Conservation (phyloP, 1,284 basidiomycete species). For the Ustilago curta region DNA sequence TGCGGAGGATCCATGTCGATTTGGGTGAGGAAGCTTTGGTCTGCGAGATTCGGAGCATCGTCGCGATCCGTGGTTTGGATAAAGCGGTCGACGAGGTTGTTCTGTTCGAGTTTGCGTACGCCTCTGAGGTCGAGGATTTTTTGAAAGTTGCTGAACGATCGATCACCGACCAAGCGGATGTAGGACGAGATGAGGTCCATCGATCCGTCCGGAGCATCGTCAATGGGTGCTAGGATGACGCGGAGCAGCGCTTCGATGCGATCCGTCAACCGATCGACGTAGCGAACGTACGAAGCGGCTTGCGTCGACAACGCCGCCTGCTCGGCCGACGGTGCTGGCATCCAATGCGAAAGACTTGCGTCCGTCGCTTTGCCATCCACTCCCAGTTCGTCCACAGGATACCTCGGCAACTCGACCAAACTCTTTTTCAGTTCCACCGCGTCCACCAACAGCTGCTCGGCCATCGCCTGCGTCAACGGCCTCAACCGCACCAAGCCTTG, state of each 20-base stretch:
- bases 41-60: conserved; percentile 22
- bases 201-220: conserved; percentile 6
- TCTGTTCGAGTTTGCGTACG: conserved; percentile 83
- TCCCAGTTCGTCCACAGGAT: conserved; percentile 44
- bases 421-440: conserved; percentile 47
- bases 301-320: conserved; percentile 39
- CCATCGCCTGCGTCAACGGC: conserved; percentile 51
- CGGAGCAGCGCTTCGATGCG: conserved; percentile 56
- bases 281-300: conserved; percentile 54
- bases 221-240: conserved; percentile 49
- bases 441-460: conserved; percentile 60
- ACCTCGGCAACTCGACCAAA: conserved; percentile 61
- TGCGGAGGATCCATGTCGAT: conserved; percentile 85
- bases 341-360: conserved; percentile 38
- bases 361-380: conserved; percentile 26
- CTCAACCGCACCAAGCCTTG: conserved; percentile 57
- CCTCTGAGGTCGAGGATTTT: conserved; percentile 93
- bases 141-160: conserved; percentile 73
- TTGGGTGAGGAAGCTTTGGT: conserved; percentile 73
- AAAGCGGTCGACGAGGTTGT: conserved; percentile 89
- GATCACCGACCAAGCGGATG: conserved; percentile 55
- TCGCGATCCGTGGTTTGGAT: conserved; percentile 74
- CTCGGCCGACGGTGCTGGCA: conserved; percentile 32
- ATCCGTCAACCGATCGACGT: conserved; percentile 49
- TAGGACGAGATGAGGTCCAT: conserved; percentile 56